These are phyloP conservation scores for Elsinoe australis DNA, from an alignment of 2,329 filamentous ascomycete genomes.

Conservation along the genomic window DNA sequence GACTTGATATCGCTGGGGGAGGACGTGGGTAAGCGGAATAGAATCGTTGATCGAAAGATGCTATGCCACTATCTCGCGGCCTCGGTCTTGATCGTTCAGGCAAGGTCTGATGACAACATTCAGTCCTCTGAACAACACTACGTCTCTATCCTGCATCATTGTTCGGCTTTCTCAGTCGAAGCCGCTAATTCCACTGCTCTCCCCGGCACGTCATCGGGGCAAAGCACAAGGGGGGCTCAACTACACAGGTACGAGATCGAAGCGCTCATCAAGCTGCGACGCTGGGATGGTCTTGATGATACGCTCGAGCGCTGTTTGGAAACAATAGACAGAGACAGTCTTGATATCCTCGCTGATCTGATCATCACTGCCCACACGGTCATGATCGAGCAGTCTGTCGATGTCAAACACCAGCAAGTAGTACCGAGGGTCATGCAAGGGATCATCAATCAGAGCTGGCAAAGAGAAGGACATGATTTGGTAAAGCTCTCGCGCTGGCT, in stretches of 20 bases:
- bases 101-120: conserved; percentile 38
- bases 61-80: conserved; percentile 62
- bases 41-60: conserved; percentile 53
- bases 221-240: conserved; percentile 53
- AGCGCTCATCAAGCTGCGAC: conserved; percentile 56
- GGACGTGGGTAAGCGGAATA: conserved; percentile 29
- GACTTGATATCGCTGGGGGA: conserved; percentile 28
- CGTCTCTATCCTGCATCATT: conserved; percentile 51
- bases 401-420: conserved; percentile 15
- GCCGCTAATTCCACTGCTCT: conserved; percentile 36
- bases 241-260: conserved; percentile 75
- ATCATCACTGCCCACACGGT: conserved; percentile 38
- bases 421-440: conserved; percentile 46
- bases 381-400: conserved; percentile 26
- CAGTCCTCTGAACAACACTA: conserved; percentile 51
- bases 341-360: conserved; percentile 42
- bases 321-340: conserved; percentile 29
- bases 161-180: conserved; percentile 49
- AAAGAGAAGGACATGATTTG: conserved; percentile 42
- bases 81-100: conserved; percentile 41
- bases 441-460: conserved; percentile 62
- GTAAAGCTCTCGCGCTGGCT: conserved; percentile 66
- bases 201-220: conserved; percentile 11
- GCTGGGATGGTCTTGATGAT: conserved; percentile 57
- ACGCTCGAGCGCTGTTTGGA: conserved; percentile 46